Conservation (phyloP, 495 filamentous ascomycete genomes). For the Chaetomidium leptoderma region DNA sequence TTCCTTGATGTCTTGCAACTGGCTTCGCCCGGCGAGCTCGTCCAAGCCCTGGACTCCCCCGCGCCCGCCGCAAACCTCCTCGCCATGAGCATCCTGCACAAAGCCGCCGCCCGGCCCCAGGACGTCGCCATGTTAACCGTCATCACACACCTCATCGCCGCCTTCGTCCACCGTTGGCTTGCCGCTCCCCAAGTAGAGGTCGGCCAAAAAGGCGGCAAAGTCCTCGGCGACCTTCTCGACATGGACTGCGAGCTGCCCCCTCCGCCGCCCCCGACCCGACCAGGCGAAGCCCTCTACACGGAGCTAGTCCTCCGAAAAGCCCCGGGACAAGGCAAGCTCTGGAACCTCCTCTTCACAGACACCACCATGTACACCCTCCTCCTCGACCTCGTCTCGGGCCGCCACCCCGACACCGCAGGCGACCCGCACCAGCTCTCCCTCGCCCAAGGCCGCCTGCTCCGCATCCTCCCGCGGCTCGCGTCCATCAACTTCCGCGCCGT, state of each 20-base stretch:
- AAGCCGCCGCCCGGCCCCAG: slow-evolving; percentile 56
- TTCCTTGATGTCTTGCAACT: slow-evolving; percentile 52
- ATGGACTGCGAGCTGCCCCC: slow-evolving; percentile 57
- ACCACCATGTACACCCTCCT: slow-evolving; percentile 61
- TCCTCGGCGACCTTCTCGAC: slow-evolving; percentile 66
- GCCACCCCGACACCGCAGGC: slow-evolving; percentile 37
- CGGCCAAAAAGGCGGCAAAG: slow-evolving; percentile 60
- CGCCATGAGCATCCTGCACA: slow-evolving; percentile 65
- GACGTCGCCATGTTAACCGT: slow-evolving; percentile 67
- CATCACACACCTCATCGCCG: slow-evolving; percentile 56
- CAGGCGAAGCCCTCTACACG: neutral
- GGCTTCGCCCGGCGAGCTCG: slow-evolving; percentile 50
- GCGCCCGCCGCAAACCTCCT: slow-evolving; percentile 65
- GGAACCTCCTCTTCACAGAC: slow-evolving; percentile 67
- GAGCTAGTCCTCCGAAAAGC: slow-evolving; percentile 37
- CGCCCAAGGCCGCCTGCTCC: slow-evolving; percentile 71
- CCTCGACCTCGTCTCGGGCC: slow-evolving; percentile 55
- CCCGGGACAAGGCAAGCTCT: slow-evolving; percentile 64
- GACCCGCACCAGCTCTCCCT: slow-evolving; percentile 62
- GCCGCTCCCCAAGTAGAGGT: slow-evolving; percentile 65
- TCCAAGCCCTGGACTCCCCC: slow-evolving; percentile 54
- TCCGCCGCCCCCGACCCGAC: slow-evolving; percentile 33
- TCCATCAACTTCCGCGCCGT: slow-evolving; percentile 60
- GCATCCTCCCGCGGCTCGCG: slow-evolving; percentile 64
- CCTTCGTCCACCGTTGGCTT: slow-evolving; percentile 67